These are phyloP conservation scores for Suillus decipiens DNA, from an alignment of 768 basidiomycete genomes.

Conservation along the genomic window DNA sequence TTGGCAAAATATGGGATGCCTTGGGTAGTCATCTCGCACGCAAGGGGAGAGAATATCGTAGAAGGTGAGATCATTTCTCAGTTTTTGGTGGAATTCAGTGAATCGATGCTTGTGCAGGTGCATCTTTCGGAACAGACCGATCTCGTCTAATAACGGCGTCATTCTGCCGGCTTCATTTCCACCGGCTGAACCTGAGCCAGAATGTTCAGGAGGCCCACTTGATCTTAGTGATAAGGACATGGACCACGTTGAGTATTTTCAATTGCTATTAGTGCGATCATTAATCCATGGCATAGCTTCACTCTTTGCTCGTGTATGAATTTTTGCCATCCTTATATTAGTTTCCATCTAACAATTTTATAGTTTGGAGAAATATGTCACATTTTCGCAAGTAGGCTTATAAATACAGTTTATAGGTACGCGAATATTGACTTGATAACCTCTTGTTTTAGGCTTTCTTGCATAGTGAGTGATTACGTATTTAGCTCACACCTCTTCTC, in stretches of 20 bases:
- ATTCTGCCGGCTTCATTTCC: constrained; percentile 57
- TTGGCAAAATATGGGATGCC: constrained; percentile 49
- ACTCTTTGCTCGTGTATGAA: constrained; percentile 57
- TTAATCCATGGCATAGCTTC: constrained; percentile 40
- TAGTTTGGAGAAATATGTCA: constrained; percentile 35
- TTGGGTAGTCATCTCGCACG: constrained; percentile 43
- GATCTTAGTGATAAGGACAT: constrained; percentile 46
- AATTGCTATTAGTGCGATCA: background rate
- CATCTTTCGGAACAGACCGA: constrained; percentile 39
- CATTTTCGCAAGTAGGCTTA: constrained; percentile 29
- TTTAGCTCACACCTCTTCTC: background rate
- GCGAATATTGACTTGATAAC: background rate
- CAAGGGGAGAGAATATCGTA: constrained; percentile 53
- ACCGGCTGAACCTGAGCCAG: constrained; percentile 29
- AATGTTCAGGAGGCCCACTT: constrained; percentile 23
- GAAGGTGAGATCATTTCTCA: constrained; percentile 38
- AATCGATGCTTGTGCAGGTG: constrained; percentile 38
- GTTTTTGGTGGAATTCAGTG: background rate
- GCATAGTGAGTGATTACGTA: constrained; percentile 17
- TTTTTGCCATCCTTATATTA: constrained; percentile 12
- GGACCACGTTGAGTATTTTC: constrained; percentile 41
- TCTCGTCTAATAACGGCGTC: constrained; percentile 39
- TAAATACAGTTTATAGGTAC: background rate
- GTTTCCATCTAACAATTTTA: constrained; percentile 42
- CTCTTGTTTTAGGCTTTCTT: constrained; percentile 22